Evolutionary conservation across 768 basidiomycete genomes (phyloP), one percentile per base, ranked within the genome.

Genomic region (Polyporus arcularius): DNA sequence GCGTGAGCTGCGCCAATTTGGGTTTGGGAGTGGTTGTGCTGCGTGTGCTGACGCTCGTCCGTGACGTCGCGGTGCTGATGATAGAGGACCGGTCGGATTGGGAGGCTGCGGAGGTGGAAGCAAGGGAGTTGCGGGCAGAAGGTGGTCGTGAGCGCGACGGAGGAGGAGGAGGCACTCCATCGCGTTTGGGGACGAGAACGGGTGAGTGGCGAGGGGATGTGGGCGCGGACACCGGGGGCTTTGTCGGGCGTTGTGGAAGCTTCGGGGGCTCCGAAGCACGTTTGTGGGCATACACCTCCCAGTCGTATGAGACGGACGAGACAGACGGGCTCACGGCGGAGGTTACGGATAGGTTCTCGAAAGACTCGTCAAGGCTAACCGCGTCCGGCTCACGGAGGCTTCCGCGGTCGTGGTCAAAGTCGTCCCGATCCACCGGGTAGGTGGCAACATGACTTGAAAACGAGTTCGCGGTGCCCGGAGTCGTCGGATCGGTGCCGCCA

Each of bases 361-460:
- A 92, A 1, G 89, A 90, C 62, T 88, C 89, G 51, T 80, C 79
- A n/a, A 89, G 79, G 65, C 86, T 88, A 43, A 76, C 74, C 8
- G 79, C 75, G 63, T 88, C 86, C 2, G 73, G 64, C 41, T 85
- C 82, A 28, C 56, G 63, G 11, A 49, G 18, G 48, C 61, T 64
- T 3, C 53, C 57, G 12, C 56, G 43, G 15, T 54, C 57, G n/a
- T 57, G 38, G 51, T 60, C 61, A 21, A 51, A 60, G 49, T 61
- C 58, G 2, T 63, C 76, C 18, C 68, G 70, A 62, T 86, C 85
- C 15, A 80, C 69, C 12, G 81, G 79, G 65, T 78, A 79, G 1
- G 82, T 82, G 4, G 64, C 53, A 30, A 69, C 62, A 45, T 67
- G 65, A 32, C 66, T 59, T 1, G 68, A 56, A 35, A 69, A 32